These are phyloP conservation scores for Paramyrothecium sp. DNA, from an alignment of 2,329 filamentous ascomycete genomes.

Conservation along the genomic window DNA sequence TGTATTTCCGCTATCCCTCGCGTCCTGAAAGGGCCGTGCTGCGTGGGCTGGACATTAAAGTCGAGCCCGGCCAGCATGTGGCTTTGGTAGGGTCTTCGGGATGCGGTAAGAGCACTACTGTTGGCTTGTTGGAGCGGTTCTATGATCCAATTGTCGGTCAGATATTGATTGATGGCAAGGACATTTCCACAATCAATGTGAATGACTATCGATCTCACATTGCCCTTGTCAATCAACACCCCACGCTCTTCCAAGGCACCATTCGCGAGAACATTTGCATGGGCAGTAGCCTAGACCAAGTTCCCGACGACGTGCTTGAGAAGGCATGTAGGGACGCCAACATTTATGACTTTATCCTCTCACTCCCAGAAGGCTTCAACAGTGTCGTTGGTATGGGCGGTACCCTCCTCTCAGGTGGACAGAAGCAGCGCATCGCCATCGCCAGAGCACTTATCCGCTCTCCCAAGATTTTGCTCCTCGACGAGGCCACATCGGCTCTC, in stretches of 20 bases:
- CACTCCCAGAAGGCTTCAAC: constrained; percentile 48
- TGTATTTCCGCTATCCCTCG: not conserved
- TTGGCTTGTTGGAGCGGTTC: not conserved
- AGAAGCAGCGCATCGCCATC: constrained; percentile 54
- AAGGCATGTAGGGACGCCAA: constrained; percentile 35
- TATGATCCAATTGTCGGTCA: not conserved
- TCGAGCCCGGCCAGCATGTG: not conserved
- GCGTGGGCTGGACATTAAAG: not conserved
- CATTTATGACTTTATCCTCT: constrained; percentile 55
- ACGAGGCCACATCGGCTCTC: constrained; percentile 56
- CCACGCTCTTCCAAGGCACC: constrained; percentile 26
- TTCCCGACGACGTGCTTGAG: constrained; percentile 18
- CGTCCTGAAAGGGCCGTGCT: not conserved
- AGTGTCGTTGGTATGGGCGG: constrained; percentile 52
- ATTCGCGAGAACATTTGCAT: constrained; percentile 22
- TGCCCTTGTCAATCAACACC: not conserved
- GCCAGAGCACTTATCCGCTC: constrained; percentile 51
- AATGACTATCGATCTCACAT: not conserved
- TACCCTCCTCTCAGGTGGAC: constrained; percentile 51
- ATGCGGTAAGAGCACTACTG: not conserved
- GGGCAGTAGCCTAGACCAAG: constrained; percentile 10
- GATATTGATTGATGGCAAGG: not conserved
- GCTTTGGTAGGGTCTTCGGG: not conserved
- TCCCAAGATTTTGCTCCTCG: constrained; percentile 49
- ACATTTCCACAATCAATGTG: not conserved